These are phyloP conservation scores for Talaromyces borbonicus DNA, from an alignment of 495 filamentous ascomycete species.

Conservation along the genomic window DNA sequence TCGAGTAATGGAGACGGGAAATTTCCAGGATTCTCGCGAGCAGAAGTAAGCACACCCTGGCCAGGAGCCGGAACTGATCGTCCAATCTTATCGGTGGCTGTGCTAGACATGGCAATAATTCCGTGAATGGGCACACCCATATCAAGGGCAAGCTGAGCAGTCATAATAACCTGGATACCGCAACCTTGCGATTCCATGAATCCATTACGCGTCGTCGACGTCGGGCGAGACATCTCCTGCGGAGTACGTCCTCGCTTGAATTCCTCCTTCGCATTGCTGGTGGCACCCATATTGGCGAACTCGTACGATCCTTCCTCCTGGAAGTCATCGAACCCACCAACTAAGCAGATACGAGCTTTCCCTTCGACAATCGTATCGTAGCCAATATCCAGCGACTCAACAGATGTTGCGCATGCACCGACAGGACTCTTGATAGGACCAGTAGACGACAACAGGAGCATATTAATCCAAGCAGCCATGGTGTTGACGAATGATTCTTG, in stretches of 20 bases:
- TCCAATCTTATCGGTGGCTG: conserved; percentile 98
- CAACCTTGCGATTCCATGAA: conserved; percentile 99
- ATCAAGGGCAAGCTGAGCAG: conserved; percentile 84
- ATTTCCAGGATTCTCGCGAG: conserved; percentile 79
- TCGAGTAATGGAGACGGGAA: conserved; percentile 93
- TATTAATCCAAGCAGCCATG: conserved; percentile 99
- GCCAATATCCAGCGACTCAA: conserved; percentile 95
- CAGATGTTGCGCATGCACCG: conserved; percentile 92
- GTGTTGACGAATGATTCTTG: conserved; percentile 99
- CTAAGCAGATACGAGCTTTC: conserved; percentile 92
- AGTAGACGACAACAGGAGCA: conserved; percentile 92
- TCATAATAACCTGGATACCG: conserved; percentile 98
- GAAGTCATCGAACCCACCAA: conserved; percentile 99
- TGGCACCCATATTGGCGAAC: conserved; percentile 99
- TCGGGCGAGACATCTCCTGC: conserved; percentile 93
- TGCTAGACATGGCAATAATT: conserved; percentile 85
- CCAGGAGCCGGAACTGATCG: conserved; percentile 94
- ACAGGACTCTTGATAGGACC: conserved; percentile 98
- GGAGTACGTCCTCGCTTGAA: conserved; percentile 92
- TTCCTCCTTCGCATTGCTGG: conserved; percentile 92
- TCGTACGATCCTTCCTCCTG: conserved; percentile 98
- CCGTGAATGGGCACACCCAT: conserved; percentile 99
- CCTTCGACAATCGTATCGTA: conserved; percentile 97
- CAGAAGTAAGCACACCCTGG: conserved; percentile 95
- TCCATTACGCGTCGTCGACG: conserved; percentile 89